Evolutionary conservation across 2,329 filamentous ascomycete species (phyloP).

Genomic region (Sarocladium kiliense): DNA sequence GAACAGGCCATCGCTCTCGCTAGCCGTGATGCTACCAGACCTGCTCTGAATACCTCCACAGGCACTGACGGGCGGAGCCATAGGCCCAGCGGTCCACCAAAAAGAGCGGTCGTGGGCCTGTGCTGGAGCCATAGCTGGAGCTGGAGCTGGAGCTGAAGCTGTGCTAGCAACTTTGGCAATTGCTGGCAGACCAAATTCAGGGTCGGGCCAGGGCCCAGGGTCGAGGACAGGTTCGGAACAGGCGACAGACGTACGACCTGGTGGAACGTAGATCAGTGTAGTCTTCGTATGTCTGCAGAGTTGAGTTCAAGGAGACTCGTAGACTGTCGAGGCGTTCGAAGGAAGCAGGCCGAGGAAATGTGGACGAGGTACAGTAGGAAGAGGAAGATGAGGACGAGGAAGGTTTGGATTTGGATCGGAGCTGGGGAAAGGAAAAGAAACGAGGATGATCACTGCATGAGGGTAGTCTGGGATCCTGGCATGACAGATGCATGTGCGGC

Average conservation of each 20-base stretch:
- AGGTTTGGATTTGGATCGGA: neutral
- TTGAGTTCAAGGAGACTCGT: neutral
- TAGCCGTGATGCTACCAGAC: neutral
- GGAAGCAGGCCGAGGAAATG: neutral
- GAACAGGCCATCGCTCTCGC: conserved; percentile 2
- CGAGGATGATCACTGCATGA: conserved; percentile 4
- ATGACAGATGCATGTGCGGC: neutral
- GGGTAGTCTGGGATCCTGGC: neutral
- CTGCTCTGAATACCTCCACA: conserved; percentile 1
- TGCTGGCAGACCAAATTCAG: neutral
- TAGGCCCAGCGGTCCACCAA: neutral
- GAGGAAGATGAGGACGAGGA: neutral
- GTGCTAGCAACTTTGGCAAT: neutral
- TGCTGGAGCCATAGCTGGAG: neutral
- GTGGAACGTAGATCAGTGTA: neutral
- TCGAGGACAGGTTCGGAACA: neutral
- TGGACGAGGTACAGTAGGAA: neutral
- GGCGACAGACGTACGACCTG: neutral
- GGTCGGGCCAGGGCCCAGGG: neutral
- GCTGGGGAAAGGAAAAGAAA: conserved; percentile 2
- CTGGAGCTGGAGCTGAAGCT: neutral
- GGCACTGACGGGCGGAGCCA: conserved; percentile 1
- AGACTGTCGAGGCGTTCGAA: neutral
- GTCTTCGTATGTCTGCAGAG: neutral
- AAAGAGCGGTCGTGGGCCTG: neutral